These are phyloP conservation scores for Taphrina sp. DNA, from an alignment of 1,139 yeast species.

Conservation along the genomic window DNA sequence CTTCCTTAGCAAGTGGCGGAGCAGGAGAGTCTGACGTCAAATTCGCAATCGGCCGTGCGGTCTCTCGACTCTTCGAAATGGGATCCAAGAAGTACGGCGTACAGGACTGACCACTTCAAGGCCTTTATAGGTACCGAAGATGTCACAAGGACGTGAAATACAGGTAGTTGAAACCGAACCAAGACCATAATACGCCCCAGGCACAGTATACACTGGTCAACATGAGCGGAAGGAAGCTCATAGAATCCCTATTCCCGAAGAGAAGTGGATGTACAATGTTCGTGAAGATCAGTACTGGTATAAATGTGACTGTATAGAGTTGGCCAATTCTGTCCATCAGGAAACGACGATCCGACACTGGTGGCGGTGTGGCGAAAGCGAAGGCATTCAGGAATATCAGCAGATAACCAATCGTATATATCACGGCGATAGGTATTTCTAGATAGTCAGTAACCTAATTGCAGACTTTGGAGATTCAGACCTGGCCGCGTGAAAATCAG, in stretches of 20 bases:
- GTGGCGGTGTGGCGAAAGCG: slow-evolving; percentile 1
- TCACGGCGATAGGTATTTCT: slow-evolving; percentile 71
- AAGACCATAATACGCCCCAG: slow-evolving; percentile 77
- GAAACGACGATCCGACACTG: slow-evolving; percentile 42
- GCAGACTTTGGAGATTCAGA: neutral
- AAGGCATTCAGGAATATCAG: slow-evolving; percentile 56
- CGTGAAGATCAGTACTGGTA: slow-evolving; percentile 56
- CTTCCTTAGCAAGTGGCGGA: slow-evolving; percentile 17
- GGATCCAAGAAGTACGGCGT: slow-evolving; percentile 16
- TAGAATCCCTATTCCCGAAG: slow-evolving; percentile 36
- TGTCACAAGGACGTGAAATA: slow-evolving; percentile 8
- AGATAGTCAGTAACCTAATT: too few relatives aligned
- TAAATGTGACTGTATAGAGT: slow-evolving; percentile 64
- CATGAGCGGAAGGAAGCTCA: slow-evolving; percentile 76
- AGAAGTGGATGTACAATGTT: slow-evolving; percentile 34
- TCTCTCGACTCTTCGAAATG: slow-evolving; percentile 24
- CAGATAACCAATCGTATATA: slow-evolving; percentile 85
- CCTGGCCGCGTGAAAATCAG: slow-evolving; percentile 69
- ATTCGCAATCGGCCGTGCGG: slow-evolving; percentile 25
- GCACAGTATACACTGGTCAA: slow-evolving; percentile 81
- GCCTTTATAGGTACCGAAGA: neutral
- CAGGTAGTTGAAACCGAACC: slow-evolving; percentile 62
- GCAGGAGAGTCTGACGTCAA: slow-evolving; percentile 30
- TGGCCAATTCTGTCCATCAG: slow-evolving; percentile 70
- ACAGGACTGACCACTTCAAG: slow-evolving; percentile 2